phyloP scores from a whole-genome alignment of 305 asterid species.

The Stenogyne calaminthoides region DNA sequence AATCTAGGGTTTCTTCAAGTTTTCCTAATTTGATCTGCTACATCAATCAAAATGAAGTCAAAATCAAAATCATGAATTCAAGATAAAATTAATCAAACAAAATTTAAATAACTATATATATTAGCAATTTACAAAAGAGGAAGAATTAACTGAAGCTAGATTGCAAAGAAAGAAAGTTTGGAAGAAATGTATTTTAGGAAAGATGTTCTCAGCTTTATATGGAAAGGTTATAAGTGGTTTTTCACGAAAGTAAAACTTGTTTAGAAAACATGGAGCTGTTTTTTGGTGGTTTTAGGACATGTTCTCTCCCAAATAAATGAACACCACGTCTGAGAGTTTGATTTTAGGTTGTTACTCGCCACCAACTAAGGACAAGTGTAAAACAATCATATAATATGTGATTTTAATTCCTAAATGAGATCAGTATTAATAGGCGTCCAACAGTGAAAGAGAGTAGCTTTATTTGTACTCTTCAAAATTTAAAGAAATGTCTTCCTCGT shows the following conservation, averaged over 20 bases:
- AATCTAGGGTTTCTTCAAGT: slow-evolving; percentile 33
- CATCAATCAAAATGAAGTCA: slow-evolving; percentile 10
- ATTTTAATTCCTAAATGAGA: not conserved
- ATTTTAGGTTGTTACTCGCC: not conserved
- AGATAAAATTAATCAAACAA: not conserved
- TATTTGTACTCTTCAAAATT: slow-evolving; percentile 10
- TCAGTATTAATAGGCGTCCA: not conserved
- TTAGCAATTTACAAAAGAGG: slow-evolving; percentile 1
- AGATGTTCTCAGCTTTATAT: slow-evolving; percentile 21
- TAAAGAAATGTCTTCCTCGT: slow-evolving; percentile 24
- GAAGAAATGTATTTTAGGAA: slow-evolving; percentile 23
- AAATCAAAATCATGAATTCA: not conserved
- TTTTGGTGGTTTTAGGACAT: not conserved
- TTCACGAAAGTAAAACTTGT: slow-evolving; percentile 16
- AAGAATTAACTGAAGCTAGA: not conserved
- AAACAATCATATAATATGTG: not conserved
- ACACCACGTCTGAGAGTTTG: not conserved
- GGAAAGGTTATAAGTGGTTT: slow-evolving; percentile 29
- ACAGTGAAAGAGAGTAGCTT: not conserved
- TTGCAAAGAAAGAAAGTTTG: slow-evolving; percentile 17
- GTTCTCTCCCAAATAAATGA: not conserved
- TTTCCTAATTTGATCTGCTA: not conserved
- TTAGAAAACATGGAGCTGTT: slow-evolving; percentile 32
- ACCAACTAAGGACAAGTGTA: not conserved
- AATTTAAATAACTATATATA: not conserved